A percentile compares a stretch with the other conserved stretches of the same genome.
phyloP scores from a whole-genome alignment of 2,329 filamentous ascomycete species.

The Pseudogymnoascus sp. region DNA sequence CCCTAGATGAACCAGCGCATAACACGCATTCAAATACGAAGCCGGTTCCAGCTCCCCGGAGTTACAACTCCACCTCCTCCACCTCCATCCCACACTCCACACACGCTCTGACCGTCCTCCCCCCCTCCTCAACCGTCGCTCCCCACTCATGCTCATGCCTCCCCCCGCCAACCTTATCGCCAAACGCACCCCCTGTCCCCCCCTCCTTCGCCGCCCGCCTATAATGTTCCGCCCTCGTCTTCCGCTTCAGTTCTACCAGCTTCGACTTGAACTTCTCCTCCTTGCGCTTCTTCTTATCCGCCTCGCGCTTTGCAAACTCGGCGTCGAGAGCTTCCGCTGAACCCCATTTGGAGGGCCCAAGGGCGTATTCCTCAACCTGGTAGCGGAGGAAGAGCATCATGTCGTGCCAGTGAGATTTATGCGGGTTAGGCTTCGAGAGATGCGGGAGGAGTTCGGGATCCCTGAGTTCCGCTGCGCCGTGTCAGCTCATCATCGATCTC shows the following conservation, averaged over 20 bases:
- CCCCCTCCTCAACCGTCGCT: constrained; percentile 58
- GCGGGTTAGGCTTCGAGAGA: constrained; percentile 82
- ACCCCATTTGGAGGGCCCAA: constrained; percentile 79
- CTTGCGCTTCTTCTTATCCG: constrained; percentile 74
- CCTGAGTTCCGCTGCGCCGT: constrained; percentile 65
- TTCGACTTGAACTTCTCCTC: constrained; percentile 89
- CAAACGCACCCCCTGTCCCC: constrained; percentile 50
- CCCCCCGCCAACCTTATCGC: constrained; percentile 61
- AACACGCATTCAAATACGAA: neutral
- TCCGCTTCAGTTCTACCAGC: constrained; percentile 81
- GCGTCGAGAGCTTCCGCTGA: constrained; percentile 75
- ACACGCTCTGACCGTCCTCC: constrained; percentile 74
- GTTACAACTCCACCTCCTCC: constrained; percentile 47
- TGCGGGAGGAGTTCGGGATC: constrained; percentile 82
- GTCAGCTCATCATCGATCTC: constrained; percentile 7
- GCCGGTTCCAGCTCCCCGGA: neutral
- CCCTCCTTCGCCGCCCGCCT: constrained; percentile 56
- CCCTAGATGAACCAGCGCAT: neutral
- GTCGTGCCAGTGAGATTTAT: constrained; percentile 93
- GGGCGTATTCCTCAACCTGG: constrained; percentile 90
- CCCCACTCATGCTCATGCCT: constrained; percentile 89
- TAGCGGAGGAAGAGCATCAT: constrained; percentile 97
- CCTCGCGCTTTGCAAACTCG: constrained; percentile 74
- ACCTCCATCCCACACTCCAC: constrained; percentile 69
- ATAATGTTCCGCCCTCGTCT: constrained; percentile 85